phyloP scores from a whole-genome alignment of 345 rosid genomes.

The Clausena lansium region DNA sequence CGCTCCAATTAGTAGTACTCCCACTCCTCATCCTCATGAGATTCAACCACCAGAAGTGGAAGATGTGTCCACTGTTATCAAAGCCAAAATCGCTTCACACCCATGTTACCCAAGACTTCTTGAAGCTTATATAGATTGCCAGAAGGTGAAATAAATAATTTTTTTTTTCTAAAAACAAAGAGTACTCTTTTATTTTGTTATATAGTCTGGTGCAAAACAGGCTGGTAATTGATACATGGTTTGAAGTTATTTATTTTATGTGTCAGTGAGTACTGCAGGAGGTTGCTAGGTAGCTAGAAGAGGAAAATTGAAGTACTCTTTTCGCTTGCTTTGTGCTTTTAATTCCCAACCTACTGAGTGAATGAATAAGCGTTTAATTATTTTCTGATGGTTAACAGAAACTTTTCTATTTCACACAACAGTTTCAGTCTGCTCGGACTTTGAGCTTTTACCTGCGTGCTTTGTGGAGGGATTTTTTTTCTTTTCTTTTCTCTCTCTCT shows the following conservation, averaged over 20 bases:
- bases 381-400: background rate
- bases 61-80: constrained; percentile 44
- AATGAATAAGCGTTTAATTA: constrained; percentile 1
- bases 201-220: background rate
- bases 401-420: background rate
- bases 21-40: constrained; percentile 30
- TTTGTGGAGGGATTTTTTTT: constrained; percentile 4
- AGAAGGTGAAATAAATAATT: constrained; percentile 58
- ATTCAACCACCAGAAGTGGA: constrained; percentile 34
- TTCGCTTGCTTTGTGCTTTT: constrained; percentile 10
- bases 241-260: background rate
- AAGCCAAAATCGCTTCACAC: constrained; percentile 79
- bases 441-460: constrained; percentile 19
- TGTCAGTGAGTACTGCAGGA: constrained; percentile 7
- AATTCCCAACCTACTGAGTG: constrained; percentile 17
- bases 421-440: constrained; percentile 11
- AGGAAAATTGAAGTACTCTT: constrained; percentile 18
- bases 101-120: constrained; percentile 86
- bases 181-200: background rate
- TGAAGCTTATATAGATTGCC: constrained; percentile 86
- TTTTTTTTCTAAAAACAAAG: background rate
- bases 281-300: constrained; percentile 13
- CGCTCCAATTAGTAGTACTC: constrained; percentile 30
- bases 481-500: background rate
- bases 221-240: background rate